Percentiles rank a stretch among this genome's conserved stretches.
phyloP scores from a whole-genome alignment of 1,284 basidiomycete species.

The Cutaneotrichosporon dermatis region DNA sequence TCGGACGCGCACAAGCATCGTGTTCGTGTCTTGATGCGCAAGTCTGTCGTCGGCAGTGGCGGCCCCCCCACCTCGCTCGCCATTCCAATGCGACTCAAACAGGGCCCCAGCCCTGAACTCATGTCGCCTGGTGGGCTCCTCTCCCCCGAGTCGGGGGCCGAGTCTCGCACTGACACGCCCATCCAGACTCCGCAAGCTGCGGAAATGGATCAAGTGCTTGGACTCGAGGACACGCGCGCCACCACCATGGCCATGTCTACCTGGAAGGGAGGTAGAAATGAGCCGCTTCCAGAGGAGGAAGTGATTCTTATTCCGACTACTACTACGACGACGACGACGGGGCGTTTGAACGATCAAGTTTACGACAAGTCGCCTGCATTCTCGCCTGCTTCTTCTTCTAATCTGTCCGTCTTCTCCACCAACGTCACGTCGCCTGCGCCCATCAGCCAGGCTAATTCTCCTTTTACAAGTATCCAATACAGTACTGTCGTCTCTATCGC shows the following conservation, averaged over 20 bases:
- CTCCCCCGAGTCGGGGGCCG: not conserved
- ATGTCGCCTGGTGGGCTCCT: not conserved
- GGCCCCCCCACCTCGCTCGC: too few species aligned
- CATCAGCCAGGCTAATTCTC: conserved; percentile 5
- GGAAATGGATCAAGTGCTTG: not conserved
- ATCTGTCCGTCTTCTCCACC: too few species aligned
- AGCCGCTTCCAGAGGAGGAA: not conserved
- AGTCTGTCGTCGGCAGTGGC: too few species aligned
- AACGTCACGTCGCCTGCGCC: not conserved
- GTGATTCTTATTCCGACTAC: conserved; percentile 1
- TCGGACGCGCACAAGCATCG: too few species aligned
- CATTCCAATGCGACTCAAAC: too few species aligned
- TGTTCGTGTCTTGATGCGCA: too few species aligned
- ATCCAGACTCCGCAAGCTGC: not conserved
- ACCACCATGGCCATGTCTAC: too few species aligned
- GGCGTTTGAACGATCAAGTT: not conserved
- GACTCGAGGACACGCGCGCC: too few species aligned
- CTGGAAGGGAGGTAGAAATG: not conserved
- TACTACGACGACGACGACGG: not conserved
- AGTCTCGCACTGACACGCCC: not conserved
- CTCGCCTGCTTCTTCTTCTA: too few species aligned
- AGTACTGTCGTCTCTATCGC: not conserved
- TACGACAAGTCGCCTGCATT: too few species aligned
- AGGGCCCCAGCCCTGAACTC: not conserved
- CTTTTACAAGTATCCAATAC: not conserved